Percentiles rank a stretch among this genome's conserved stretches.
Evolutionary conservation across 345 rosid genomes (phyloP).

Genomic region (Litchi chinensis): DNA sequence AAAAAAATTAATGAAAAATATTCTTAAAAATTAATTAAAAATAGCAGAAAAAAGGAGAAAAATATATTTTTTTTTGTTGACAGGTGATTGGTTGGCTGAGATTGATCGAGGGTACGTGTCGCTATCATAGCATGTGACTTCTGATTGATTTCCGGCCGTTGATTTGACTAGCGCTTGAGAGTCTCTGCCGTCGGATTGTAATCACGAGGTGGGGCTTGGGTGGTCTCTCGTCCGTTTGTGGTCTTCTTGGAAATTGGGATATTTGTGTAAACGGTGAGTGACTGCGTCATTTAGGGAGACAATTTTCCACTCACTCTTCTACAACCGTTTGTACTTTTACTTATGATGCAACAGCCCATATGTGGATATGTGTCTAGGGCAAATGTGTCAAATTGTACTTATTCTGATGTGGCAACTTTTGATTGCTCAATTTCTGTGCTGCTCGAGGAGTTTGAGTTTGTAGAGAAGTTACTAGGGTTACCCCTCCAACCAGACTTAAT

Average conservation of each 20-base stretch:
- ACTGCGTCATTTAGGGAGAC: conserved; percentile 42
- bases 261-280: not conserved
- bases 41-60: too few species aligned
- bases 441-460: not conserved
- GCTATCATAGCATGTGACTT: conserved; percentile 15
- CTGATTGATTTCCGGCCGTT: conserved; percentile 24
- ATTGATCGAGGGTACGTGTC: conserved; percentile 14
- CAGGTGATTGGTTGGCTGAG: conserved; percentile 24
- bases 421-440: not conserved
- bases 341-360: not conserved
- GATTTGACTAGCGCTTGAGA: not conserved
- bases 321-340: not conserved
- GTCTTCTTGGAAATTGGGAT: conserved; percentile 35
- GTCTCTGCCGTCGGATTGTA: conserved; percentile 35
- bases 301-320: not conserved
- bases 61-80: not conserved
- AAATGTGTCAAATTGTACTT: not conserved
- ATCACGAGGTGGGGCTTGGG: not conserved
- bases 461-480: not conserved
- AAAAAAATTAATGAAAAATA: not conserved
- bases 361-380: not conserved
- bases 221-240: conserved; percentile 15
- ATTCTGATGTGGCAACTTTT: not conserved
- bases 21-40: too few species aligned
- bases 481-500: too few species aligned